Evolutionary conservation across 75 land plant genomes (phyloP), one percentile per base, ranked within the genome.

Genomic region (Pinus taeda): DNA sequence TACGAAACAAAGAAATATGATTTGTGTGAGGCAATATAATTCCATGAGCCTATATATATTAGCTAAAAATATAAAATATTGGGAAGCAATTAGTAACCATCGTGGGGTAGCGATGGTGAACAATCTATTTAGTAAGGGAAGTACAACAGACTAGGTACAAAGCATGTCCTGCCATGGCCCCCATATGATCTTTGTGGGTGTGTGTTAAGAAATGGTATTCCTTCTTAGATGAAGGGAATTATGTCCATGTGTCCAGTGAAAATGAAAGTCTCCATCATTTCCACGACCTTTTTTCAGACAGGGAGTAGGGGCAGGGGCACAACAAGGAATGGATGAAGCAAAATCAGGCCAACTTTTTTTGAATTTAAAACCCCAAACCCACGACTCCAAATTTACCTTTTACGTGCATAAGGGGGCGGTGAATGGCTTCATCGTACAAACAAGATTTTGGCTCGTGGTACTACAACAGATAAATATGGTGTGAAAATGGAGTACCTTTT

Each of bases 131-230:
- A 61, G 96, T 93, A 83, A 92, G 70, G 20, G 33, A 57, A 26
- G 97, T 84, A 74, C 82, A 79, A 80, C 87, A 90, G 63, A 94
- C 90, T 8, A 93, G 95, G 72, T 45, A 83, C 0, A 77, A 75
- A 5, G 83, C 75, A 60, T 77, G 74, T 7, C 79, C 4, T 37
- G 76, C 57, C 59, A 94, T 82, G 4, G 81, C 85, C 24, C 57
- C 21, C 33, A 81, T 80, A 79, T 94, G 97, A 60, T 94, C 97
- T n/a, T 81, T 83, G 91, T 94, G 97, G n/a, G 95, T 95, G 77
- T 94, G 97, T 2, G 95, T 92, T 69, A 94, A 77, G 74, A 94
- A 94, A 67, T 90, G 90, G 79, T 85, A 79, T 8, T 82, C 73
- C 87, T 92, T 90, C 72, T 30, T 60, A 42, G 57, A 76, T 0